Evolutionary conservation across 176 grass and related monocot genomes (phyloP), one percentile per base, ranked within the genome.

Genomic region (Puccinellia tenuiflora): DNA sequence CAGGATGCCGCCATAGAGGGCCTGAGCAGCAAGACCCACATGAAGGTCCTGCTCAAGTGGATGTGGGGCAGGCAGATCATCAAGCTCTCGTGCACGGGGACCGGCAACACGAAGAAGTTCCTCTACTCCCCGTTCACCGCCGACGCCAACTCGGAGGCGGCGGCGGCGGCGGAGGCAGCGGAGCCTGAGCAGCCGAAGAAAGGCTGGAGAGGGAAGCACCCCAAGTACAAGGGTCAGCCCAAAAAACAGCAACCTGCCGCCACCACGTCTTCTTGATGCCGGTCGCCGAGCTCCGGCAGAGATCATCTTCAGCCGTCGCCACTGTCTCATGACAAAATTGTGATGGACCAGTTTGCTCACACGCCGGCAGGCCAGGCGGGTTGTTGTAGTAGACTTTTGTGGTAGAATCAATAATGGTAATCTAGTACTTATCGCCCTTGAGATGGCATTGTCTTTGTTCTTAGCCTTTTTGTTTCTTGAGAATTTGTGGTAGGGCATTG

Each of bases 11-110:
- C 45, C 2, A 74, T 74, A 17, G 45, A 51, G 1, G 45, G 71
- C 71, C 71, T 74, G 28, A 74, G 51, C 45, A 74, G 71, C 46
- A 74, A 74, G 71, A 74, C 71, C 17, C 71, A 74, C 45, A 74
- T 74, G 71, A 74, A 74, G 45, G 5, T 74, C 45, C 16, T 74
- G 26, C 71, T 74, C 3, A 74, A 74, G 45, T 74, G 71, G 71
- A 74, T 74, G 71, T 74, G 71, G 71, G 71, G 71, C 0, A 74
- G 71, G 45, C 47, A 30, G 71, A 51, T 74, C 46, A 50, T 74
- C 71, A 74, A 74, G 71, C 71, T 74, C 45, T 21, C 71, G 1
- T 74, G 71, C 46, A 74, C 71, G 9, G 9, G 21, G 43, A 3
- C 17, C 2, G 71, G 71, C 16, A 74, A 74, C 71, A 33, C 26